Evolutionary conservation across 1,284 basidiomycete species (phyloP), one percentile per base, ranked within the genome.

Genomic region (Hypsizygus ulmarius): DNA sequence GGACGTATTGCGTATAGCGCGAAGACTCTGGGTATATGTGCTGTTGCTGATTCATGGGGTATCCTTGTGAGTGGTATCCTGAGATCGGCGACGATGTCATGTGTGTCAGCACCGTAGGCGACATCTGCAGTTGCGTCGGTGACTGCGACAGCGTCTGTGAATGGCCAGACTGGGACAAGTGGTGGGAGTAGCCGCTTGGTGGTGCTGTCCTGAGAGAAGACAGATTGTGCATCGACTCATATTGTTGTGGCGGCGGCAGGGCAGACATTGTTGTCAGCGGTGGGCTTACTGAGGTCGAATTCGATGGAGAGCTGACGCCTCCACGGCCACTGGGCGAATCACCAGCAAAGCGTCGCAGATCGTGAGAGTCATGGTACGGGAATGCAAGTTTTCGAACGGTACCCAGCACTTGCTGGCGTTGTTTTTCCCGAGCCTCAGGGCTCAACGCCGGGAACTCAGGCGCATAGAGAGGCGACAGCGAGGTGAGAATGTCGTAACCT

Each of bases 341-440:
- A 33, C 70, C 69, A 25, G 21, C 21, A 33, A 66, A 69, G 29
- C 73, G 64, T 44, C 74, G 70, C 46, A 72, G 74, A 59, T 74
- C 77, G 51, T 78, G 77, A 47, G 81, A 79, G 63, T 87, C 84
- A 57, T 89, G 81, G 61, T 87, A 89, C 10, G 87, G 87, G 65
- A 90, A 89, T 32, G 84, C 85, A 18, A 90, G 77, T 47, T 81
- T 84, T 52, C 82, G 77, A 39, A 90, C 87, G 19, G 79, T 70
- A 44, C 79, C 70, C 30, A 90, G 67, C 21, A 88, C 78, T 47
- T 74, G 70, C 15, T 70, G 70, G 54, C 82, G 81, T 61, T 78
- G 75, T 59, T 75, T 78, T 54, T 83, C 81, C 38, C 83, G 73
- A 19, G 74, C 70, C 51, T 79, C 76, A 8, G 67, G 59, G 33